Base-by-base conservation (phyloP, 768 basidiomycete species). In the Pleurotus salmoneostramineus region DNA sequence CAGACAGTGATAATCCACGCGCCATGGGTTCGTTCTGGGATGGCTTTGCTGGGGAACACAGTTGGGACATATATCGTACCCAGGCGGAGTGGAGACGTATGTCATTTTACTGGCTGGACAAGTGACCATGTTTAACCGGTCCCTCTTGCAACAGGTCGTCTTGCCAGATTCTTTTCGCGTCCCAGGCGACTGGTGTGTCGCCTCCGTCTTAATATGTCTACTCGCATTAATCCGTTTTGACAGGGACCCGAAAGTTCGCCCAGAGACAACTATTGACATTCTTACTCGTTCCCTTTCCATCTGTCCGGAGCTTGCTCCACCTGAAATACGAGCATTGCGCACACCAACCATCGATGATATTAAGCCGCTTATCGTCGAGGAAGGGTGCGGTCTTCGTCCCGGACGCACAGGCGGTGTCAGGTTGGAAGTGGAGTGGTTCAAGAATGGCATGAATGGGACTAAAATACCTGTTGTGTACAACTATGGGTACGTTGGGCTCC, bases 1-100 rank as follows among this genome's bases (percentile, higher is more conserved):
- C 95, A 96, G 72, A 88, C 91, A 0, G 84, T 95, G 6, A 68
- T 94, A 12, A 76, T 95, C 15, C 71, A 82, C 42, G 89, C 91
- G 2, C 87, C 90, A 0, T 79, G 81, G 72, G 74, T 91, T 46
- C 78, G 83, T 33, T 82, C 77, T 64, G 85, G 85, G 6, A 71
- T 75, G 55, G 81, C 83, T 0, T 63, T 77, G 14, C 75, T 73
- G 58, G 72, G 72, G 32, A 62, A 62, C 10, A 67, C 71, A 2
- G 40, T 55, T 10, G 74, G 75, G 72, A 84, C 86, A 46, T 90
- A 88, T 68, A 74, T 86, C 58, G 86, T 90, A 62, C 85, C 87
- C 12, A 71, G 88, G 61, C 68, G 79, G 51, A 81, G 77, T 62
- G 83, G 86, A 27, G 80, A 83, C 62, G 82, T 82, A 58, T 40